phyloP scores from a whole-genome alignment of 1,139 yeast genomes.

The Blastobotrys malaysiensis region DNA sequence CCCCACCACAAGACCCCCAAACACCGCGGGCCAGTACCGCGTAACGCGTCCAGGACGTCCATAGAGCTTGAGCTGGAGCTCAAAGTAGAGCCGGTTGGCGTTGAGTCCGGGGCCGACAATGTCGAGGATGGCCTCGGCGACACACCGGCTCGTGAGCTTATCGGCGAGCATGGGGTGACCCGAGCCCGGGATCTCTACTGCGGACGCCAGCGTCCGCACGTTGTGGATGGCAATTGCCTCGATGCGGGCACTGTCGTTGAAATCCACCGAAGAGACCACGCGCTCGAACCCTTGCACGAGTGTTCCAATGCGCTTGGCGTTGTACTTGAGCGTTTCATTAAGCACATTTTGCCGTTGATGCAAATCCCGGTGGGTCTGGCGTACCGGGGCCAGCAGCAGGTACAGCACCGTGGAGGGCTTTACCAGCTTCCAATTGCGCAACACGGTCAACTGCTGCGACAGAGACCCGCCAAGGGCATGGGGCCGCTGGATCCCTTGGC shows the following conservation, averaged over 20 bases:
- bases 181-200: not conserved
- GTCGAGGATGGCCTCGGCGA: slow-evolving; percentile 3
- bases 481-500: not conserved
- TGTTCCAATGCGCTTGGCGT: not conserved
- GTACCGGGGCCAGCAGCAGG: not conserved
- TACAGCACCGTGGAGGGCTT: not conserved
- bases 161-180: not conserved
- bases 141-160: not conserved
- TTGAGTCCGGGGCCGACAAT: slow-evolving; percentile 3
- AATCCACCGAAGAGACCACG: not conserved
- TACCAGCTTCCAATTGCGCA: not conserved
- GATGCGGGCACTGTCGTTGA: slow-evolving; percentile 3
- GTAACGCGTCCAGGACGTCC: slow-evolving; percentile 44
- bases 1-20: slow-evolving; percentile 28
- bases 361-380: not conserved
- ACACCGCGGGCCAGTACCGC: slow-evolving; percentile 63
- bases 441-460: not conserved
- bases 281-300: not conserved
- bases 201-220: slow-evolving; percentile 8
- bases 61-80: not conserved
- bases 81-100: not conserved
- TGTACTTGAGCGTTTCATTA: not conserved
- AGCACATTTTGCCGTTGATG: not conserved
- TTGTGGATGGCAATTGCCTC: slow-evolving; percentile 9
- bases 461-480: not conserved